phyloP scores from a whole-genome alignment of 306 rosid genomes.

The Dicorynia guianensis region DNA sequence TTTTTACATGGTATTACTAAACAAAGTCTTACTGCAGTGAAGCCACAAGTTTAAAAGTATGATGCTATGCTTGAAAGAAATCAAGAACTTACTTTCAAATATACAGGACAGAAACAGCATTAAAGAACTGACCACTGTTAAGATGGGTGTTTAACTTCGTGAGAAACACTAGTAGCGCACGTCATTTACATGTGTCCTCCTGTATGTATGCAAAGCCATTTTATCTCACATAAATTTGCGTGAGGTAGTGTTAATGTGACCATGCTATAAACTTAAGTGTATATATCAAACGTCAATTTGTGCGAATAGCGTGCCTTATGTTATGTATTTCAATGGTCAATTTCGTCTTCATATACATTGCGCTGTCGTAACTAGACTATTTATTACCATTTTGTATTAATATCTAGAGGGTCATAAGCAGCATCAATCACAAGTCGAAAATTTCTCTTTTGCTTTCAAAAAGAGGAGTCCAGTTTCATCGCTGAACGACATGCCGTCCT shows the following conservation, averaged over 20 bases:
- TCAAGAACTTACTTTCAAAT: neutral
- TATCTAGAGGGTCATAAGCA: neutral
- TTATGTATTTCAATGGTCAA: too few relatives aligned
- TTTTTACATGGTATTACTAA: neutral
- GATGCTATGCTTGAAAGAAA: slow-evolving; percentile 1
- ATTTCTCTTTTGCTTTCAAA: neutral
- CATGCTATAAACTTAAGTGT: too few relatives aligned
- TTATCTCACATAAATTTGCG: too few relatives aligned
- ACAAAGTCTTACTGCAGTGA: neutral
- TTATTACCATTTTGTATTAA: neutral
- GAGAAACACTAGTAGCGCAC: too few relatives aligned
- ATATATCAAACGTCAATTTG: too few relatives aligned
- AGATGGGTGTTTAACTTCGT: neutral
- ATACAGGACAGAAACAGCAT: neutral
- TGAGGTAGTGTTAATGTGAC: too few relatives aligned
- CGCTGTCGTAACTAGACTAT: neutral
- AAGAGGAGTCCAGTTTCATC: neutral
- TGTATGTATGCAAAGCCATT: too few relatives aligned
- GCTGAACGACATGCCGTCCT: slow-evolving; percentile 15
- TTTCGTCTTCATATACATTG: neutral
- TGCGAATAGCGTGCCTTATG: too few relatives aligned
- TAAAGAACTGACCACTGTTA: neutral
- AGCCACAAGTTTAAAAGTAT: neutral
- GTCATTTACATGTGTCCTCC: too few relatives aligned
- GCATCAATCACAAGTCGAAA: slow-evolving; percentile 14